Percentiles rank a stretch among this genome's conserved stretches.
phyloP scores from a whole-genome alignment of 1,139 yeast species.

The Nakaseomyces delphensis region DNA sequence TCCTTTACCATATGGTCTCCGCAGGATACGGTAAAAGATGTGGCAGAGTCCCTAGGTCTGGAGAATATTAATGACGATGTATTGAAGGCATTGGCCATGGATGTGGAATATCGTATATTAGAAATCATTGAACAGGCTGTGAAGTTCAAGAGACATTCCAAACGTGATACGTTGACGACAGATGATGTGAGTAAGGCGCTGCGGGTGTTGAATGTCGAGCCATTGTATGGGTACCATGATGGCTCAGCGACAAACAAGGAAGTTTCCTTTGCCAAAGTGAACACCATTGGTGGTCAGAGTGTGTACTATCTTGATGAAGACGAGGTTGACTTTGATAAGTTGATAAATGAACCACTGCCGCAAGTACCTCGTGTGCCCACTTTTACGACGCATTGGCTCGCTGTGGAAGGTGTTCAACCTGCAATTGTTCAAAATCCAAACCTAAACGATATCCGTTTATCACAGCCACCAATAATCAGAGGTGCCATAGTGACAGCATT shows the following conservation, averaged over 20 bases:
- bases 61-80: conserved; percentile 79
- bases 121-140: conserved; percentile 93
- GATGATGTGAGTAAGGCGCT: conserved; percentile 76
- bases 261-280: conserved; percentile 35
- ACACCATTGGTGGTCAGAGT: conserved; percentile 46
- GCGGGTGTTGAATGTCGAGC: conserved; percentile 80
- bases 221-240: conserved; percentile 60
- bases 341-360: conserved; percentile 90
- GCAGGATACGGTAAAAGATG: conserved; percentile 91
- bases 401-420: conserved; percentile 98
- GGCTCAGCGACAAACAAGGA: conserved; percentile 24
- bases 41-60: conserved; percentile 85
- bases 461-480: conserved; percentile 55
- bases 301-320: conserved; percentile 83
- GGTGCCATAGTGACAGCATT: conserved; percentile 56
- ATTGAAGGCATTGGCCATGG: conserved; percentile 94
- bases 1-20: conserved; percentile 98
- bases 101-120: conserved; percentile 91
- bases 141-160: conserved; percentile 92
- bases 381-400: conserved; percentile 96
- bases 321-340: conserved; percentile 88
- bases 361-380: conserved; percentile 89
- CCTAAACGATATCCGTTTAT: conserved; percentile 57
- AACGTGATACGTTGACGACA: conserved; percentile 72
- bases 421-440: conserved; percentile 95